Evolutionary conservation across 345 rosid genomes (phyloP).

Genomic region (Acer negundo): DNA sequence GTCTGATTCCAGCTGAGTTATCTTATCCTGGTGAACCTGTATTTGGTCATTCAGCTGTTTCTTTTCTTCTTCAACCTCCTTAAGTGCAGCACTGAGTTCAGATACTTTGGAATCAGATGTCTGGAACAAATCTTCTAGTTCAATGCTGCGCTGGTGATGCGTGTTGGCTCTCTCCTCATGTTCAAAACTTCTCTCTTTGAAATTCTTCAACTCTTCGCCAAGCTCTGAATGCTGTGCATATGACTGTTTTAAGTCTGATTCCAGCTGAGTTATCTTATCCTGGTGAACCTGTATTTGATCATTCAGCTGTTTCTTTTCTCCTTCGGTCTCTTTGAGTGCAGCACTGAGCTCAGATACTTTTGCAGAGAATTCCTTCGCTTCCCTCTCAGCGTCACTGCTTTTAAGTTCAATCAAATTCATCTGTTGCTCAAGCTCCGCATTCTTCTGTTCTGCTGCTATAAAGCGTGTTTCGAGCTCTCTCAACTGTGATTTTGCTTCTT

Average conservation of each 20-base stretch:
- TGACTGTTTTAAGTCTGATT: conserved; percentile 56
- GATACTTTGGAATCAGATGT: conserved; percentile 64
- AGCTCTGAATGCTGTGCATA: conserved; percentile 51
- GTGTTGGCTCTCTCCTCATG: conserved; percentile 67
- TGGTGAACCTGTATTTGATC: conserved; percentile 50
- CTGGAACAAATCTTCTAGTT: conserved; percentile 68
- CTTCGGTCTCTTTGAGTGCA: conserved; percentile 54
- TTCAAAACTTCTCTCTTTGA: conserved; percentile 55
- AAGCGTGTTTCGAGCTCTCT: conserved; percentile 67
- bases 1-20: conserved; percentile 54
- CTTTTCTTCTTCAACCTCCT: conserved; percentile 63
- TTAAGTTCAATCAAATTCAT: conserved; percentile 51
- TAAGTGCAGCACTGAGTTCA: conserved; percentile 50
- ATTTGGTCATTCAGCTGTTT: conserved; percentile 43
- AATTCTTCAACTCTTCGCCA: conserved; percentile 57
- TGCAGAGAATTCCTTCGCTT: conserved; percentile 52
- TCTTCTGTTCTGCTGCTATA: conserved; percentile 70
- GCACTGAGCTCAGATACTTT: conserved; percentile 56
- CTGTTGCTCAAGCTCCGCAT: conserved; percentile 74
- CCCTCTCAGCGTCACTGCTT: conserved; percentile 57
- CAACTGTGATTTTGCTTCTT: conserved; percentile 60
- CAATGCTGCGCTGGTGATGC: conserved; percentile 66
- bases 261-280: conserved; percentile 53
- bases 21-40: conserved; percentile 56
- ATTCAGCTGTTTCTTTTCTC: conserved; percentile 54